phyloP scores from a whole-genome alignment of 108 stramenopile species.

The Thalassiosira profunda region DNA sequence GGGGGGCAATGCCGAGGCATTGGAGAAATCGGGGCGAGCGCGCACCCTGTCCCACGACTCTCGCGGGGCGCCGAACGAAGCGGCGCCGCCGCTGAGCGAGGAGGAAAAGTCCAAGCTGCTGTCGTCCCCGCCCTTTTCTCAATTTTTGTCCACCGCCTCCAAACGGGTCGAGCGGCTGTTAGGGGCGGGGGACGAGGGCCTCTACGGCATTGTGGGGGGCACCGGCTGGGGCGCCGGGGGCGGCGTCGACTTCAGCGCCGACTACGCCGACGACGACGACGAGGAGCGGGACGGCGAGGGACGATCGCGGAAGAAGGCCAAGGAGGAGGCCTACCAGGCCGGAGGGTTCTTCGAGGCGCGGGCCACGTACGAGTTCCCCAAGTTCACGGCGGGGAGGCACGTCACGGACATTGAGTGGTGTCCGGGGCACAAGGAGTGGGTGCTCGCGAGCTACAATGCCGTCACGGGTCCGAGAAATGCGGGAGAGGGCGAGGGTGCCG shows the following conservation, averaged over 20 bases:
- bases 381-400: conserved; percentile 72
- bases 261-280: conserved; percentile 61
- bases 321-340: conserved; percentile 20
- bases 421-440: conserved; percentile 78
- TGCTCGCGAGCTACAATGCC: conserved; percentile 76
- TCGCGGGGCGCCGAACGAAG: too few species aligned
- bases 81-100: conserved; percentile 4
- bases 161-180: conserved; percentile 87
- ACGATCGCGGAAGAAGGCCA: conserved; percentile 23
- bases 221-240: background rate
- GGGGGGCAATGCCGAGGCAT: conserved; percentile 1
- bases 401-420: conserved; percentile 91
- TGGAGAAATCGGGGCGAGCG: too few species aligned
- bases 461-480: too few species aligned
- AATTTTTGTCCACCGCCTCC: conserved; percentile 78
- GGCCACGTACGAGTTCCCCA: conserved; percentile 67
- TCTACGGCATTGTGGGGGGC: conserved; percentile 11
- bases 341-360: conserved; percentile 63
- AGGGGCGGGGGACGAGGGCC: conserved; percentile 56
- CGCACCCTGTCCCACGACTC: too few species aligned
- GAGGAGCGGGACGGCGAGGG: conserved; percentile 23
- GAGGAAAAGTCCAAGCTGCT: conserved; percentile 70
- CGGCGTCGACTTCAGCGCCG: conserved; percentile 60
- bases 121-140: conserved; percentile 60
- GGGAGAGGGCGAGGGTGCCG: too few species aligned